A percentile compares a stretch with the other conserved stretches of the same genome.
These are phyloP conservation scores for Fennellomyces sp. DNA, from an alignment of 371 early-diverging fungal species.

Conservation along the genomic window DNA sequence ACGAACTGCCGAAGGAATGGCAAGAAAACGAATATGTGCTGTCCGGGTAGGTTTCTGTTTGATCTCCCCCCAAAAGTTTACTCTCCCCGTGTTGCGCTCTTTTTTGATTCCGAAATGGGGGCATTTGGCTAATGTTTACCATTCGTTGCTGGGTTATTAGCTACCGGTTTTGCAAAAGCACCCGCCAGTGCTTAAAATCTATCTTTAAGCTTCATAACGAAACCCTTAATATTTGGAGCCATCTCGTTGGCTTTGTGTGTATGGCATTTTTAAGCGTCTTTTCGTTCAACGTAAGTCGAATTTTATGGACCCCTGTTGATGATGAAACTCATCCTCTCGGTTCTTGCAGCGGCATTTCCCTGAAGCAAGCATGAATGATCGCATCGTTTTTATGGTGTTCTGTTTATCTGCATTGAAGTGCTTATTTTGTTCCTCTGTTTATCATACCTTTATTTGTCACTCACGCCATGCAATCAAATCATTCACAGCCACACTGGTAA, in stretches of 20 bases:
- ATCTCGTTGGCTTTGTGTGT: conserved; percentile 65
- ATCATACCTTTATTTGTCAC: conserved; percentile 73
- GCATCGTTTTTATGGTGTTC: conserved; percentile 57
- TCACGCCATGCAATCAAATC: conserved; percentile 57
- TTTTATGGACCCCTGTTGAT: too few relatives aligned
- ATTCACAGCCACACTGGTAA: conserved; percentile 61
- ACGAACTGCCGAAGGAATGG: conserved; percentile 68
- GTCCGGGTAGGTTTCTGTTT: conserved; percentile 59
- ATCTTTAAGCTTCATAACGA: conserved; percentile 74
- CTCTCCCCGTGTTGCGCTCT: too few relatives aligned
- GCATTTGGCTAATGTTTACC: neutral
- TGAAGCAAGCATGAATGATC: conserved; percentile 53
- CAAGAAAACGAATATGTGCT: conserved; percentile 71
- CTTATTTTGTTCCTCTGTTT: conserved; percentile 69
- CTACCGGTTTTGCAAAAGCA: conserved; percentile 61
- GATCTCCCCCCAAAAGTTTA: too few relatives aligned
- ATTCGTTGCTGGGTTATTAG: too few relatives aligned
- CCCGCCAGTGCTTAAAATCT: conserved; percentile 56
- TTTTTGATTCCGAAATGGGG: neutral
- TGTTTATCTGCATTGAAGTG: conserved; percentile 69
- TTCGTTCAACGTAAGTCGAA: conserved; percentile 48
- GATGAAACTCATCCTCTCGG: too few relatives aligned
- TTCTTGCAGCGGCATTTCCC: conserved; percentile 54
- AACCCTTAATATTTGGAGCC: conserved; percentile 76
- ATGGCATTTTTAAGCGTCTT: conserved; percentile 58